Conservation (phyloP, 2,329 filamentous ascomycete species). For the Colletotrichum brevisporum region DNA sequence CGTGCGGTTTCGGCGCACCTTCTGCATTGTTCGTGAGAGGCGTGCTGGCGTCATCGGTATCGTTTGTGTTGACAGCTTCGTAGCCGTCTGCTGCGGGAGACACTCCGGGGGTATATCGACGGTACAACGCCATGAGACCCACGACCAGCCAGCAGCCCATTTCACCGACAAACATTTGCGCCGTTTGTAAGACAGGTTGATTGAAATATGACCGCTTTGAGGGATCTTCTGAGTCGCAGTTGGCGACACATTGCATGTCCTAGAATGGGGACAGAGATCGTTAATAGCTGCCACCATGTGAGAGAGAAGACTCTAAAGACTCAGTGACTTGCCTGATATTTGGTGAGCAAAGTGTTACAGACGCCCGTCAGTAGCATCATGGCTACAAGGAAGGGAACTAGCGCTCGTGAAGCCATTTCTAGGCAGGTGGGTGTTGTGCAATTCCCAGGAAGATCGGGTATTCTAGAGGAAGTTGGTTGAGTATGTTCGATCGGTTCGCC, state of each 20-base stretch:
- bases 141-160: conserved; percentile 97
- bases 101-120: conserved; percentile 64
- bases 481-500: too few relatives aligned
- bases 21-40: conserved; percentile 58
- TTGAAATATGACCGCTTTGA: conserved; percentile 83
- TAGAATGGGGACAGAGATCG: conserved; percentile 49
- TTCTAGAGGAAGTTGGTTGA: too few relatives aligned
- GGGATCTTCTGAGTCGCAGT: conserved; percentile 82
- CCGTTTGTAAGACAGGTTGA: conserved; percentile 95
- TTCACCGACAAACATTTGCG: conserved; percentile 98
- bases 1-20: conserved; percentile 63
- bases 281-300: background rate
- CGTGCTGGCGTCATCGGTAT: conserved; percentile 60
- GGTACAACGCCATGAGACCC: conserved; percentile 76
- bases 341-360: conserved; percentile 96
- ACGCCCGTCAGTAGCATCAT: conserved; percentile 98
- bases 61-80: conserved; percentile 69
- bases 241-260: conserved; percentile 97
- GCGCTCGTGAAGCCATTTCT: conserved; percentile 77
- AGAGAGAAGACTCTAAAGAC: too few relatives aligned
- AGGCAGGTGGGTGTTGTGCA: too few relatives aligned
- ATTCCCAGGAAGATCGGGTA: too few relatives aligned
- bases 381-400: conserved; percentile 87
- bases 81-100: conserved; percentile 70
- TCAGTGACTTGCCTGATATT: conserved; percentile 82